phyloP scores from a whole-genome alignment of 2,329 filamentous ascomycete species.

The Bretziella fagacearum region DNA sequence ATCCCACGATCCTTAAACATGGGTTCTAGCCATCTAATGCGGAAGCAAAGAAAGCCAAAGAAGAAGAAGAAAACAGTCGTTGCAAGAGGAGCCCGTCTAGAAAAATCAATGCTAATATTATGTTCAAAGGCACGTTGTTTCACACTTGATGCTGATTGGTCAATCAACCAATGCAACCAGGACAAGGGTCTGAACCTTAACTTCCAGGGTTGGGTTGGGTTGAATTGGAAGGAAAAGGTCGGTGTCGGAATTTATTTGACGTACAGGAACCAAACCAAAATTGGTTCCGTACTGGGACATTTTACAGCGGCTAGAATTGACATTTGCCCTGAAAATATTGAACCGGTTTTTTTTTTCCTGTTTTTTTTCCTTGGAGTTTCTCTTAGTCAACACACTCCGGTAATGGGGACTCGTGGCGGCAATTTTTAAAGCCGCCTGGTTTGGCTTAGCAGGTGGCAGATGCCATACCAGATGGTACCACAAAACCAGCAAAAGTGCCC shows the following conservation, averaged over 20 bases:
- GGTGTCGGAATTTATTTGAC: too few relatives aligned
- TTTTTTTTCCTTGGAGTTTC: too few relatives aligned
- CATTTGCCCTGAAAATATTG: too few relatives aligned
- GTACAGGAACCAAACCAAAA: too few relatives aligned
- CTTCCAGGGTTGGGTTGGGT: not conserved
- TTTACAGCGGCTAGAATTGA: too few relatives aligned
- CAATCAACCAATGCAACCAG: constrained; percentile 1
- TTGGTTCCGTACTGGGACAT: too few relatives aligned
- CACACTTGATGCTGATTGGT: constrained; percentile 10
- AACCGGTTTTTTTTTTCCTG: too few relatives aligned
- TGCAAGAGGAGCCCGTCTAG: not conserved
- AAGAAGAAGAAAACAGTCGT: not conserved
- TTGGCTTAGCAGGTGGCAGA: not conserved
- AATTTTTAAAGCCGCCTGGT: not conserved
- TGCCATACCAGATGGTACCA: not conserved
- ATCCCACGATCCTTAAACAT: not conserved
- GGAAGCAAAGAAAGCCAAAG: too few relatives aligned
- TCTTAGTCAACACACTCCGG: too few relatives aligned
- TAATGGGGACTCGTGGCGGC: not conserved
- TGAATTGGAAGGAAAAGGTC: too few relatives aligned
- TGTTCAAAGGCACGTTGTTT: constrained; percentile 11
- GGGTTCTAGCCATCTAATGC: too few relatives aligned
- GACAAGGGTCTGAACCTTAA: constrained; percentile 1
- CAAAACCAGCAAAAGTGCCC: not conserved
- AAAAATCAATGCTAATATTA: not conserved